Evolutionary conservation across 2,329 filamentous ascomycete species (phyloP), one percentile per base, ranked within the genome.

Genomic region (Aspergillus sp.): DNA sequence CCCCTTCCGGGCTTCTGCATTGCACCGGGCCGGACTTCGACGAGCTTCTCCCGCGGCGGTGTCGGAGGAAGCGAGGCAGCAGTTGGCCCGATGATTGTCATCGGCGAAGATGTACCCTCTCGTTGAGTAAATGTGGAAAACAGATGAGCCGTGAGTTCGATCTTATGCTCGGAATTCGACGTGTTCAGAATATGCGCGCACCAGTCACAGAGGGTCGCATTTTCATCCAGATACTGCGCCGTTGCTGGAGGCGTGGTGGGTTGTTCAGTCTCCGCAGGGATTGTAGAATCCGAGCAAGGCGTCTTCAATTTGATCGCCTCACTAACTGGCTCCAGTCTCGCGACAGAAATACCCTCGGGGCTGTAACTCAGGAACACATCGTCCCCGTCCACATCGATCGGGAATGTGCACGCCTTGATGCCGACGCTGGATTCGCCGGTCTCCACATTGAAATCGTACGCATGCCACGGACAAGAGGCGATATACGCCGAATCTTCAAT

Each of bases 381-480:
- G 4, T 71, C 76, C 23, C 70, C 71, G 6, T 72, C 59, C 5
- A 79, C 66, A 50, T 72, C 64, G 43, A 80, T 70, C 1, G 77
- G 76, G 51, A 78, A 80, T 1, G 77, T 80, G 66, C 78, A 80
- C 3, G 78, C 72, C 64, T 78, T 79, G 58, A 80, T 71, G 11
- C 78, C 78, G 17, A 79, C 76, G 59, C 77, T 80, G 6, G 78
- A 80, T 66, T 79, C 76, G 54, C 78, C 78, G 0, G 78, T 80
- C 65, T 80, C 77, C 56, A 80, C 76, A 55, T 80, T 80, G 60
- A 80, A 80, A 62, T 80, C 78, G 62, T 80, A 80, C 2, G 78
- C 78, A 64, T 80, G 78, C 78, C 78, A 80, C 14, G 78, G 78
- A 58, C 78, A 80, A 2, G 77, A 79, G 17, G 73, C 77, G 23